phyloP scores from a whole-genome alignment of 768 basidiomycete genomes.

The Hygrophorus pudorinus region DNA sequence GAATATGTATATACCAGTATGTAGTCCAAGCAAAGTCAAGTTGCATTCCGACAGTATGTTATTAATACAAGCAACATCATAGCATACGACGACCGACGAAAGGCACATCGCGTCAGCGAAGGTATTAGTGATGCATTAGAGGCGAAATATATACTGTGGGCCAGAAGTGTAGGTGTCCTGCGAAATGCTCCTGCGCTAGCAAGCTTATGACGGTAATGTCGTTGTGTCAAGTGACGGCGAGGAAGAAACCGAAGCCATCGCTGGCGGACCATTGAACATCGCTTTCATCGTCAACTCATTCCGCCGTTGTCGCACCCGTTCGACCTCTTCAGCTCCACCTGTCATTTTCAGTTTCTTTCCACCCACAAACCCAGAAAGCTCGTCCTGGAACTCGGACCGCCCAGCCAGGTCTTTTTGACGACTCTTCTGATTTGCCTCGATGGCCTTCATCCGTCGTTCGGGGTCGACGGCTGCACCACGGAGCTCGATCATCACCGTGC shows the following conservation, averaged over 20 bases:
- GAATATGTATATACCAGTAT: no score
- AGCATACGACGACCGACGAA: no score
- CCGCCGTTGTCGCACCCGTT: conserved; percentile 76
- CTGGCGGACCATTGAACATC: conserved; percentile 55
- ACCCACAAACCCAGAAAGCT: conserved; percentile 78
- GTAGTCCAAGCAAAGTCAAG: no score
- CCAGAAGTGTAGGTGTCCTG: no score
- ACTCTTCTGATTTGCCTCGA: conserved; percentile 77
- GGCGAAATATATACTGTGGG: no score
- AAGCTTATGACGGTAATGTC: neutral
- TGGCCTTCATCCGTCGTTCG: conserved; percentile 80
- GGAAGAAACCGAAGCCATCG: neutral
- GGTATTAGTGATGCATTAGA: no score
- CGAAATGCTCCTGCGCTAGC: neutral
- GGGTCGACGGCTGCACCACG: conserved; percentile 75
- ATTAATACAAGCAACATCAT: no score
- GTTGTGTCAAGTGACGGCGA: neutral
- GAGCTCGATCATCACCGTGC: conserved; percentile 86
- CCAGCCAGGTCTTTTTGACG: conserved; percentile 66
- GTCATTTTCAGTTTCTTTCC: conserved; percentile 91
- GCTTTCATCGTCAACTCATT: conserved; percentile 82
- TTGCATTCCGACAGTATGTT: no score
- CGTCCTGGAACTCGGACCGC: conserved; percentile 69
- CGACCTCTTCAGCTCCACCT: conserved; percentile 86
- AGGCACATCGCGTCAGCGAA: no score